Base-by-base conservation (phyloP, 2,329 filamentous ascomycete species). In the Paraphoma chrysanthemicola region DNA sequence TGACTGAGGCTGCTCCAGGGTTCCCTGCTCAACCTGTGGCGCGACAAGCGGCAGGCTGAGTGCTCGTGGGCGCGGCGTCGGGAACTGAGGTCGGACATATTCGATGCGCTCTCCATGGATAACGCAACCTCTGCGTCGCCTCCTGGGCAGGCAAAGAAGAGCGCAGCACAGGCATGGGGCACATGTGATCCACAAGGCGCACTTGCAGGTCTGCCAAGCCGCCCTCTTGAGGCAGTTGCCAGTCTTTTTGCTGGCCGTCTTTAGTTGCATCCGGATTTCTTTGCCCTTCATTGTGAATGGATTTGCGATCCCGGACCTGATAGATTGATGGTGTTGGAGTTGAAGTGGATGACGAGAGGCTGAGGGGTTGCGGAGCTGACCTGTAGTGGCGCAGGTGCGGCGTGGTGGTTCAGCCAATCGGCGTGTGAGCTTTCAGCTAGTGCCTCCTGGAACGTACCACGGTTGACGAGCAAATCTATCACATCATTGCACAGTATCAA, bases 121-220 rank as follows among this genome's bases (percentile, higher is more conserved):
- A 14, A 10, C 9, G 33, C 39, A 17, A 10, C 39, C 39, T 44
- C 10, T 44, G 43, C 18, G 28, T 31, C 33, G 41, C 7, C 48
- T 48, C 10, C 47, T 42, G 14, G 52, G 51, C 36, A 66, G 9
- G 12, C 52, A 54, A 8, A 62, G 28, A 12, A 67, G 23, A 8
- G 52, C 41, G 43, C 62, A 62, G 47, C 63, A 60, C 14, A 68
- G n/a, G 44, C 60, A 64, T 28, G 66, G 64, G 9, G 60, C 51
- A 51, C 60, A 66, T 18, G 53, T 54, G 23, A 57, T 56, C 56
- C 54, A 66, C 17, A 67, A 44, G 33, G 57, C 31, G 31, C 58
- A 54, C 51, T 62, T 67, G 59, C 59, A 66, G 8, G 52, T 51
- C 7, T 62, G 49, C 45, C 49, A 59, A 11, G 48, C 57, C 18